These are phyloP conservation scores for Pichia scutulata DNA, from an alignment of 805 yeast species.

Conservation along the genomic window DNA sequence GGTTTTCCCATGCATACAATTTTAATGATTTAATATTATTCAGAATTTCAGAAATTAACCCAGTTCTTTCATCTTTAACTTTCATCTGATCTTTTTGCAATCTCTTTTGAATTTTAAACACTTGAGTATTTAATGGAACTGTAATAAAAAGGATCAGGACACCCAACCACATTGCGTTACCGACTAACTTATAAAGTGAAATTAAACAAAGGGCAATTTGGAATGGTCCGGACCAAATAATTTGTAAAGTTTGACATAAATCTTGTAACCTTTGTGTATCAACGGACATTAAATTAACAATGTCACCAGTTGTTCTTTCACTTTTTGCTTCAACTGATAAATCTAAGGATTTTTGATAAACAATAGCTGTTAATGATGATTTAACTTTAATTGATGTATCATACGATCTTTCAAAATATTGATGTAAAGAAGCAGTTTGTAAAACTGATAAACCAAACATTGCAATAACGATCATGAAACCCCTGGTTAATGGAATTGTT, in stretches of 20 bases:
- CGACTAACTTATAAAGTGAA: slow-evolving; percentile 65
- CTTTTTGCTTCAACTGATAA: slow-evolving; percentile 67
- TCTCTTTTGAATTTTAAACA: slow-evolving; percentile 60
- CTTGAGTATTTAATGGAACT: slow-evolving; percentile 69
- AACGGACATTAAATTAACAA: slow-evolving; percentile 90
- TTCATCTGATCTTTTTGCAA: slow-evolving; percentile 84
- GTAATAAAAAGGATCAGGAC: slow-evolving; percentile 68
- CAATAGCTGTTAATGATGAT: slow-evolving; percentile 57
- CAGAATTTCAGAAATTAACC: slow-evolving; percentile 79
- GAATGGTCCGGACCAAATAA: slow-evolving; percentile 91
- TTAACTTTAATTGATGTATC: slow-evolving; percentile 72
- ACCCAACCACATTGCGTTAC: slow-evolving; percentile 96
- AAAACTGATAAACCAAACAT: slow-evolving; percentile 72
- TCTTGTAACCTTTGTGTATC: slow-evolving; percentile 88
- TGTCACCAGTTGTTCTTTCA: slow-evolving; percentile 78
- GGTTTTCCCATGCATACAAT: slow-evolving; percentile 91
- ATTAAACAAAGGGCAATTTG: slow-evolving; percentile 71
- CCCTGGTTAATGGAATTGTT: slow-evolving; percentile 58
- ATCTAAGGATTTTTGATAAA: slow-evolving; percentile 61
- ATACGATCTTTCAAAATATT: slow-evolving; percentile 67
- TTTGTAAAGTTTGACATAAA: slow-evolving; percentile 65
- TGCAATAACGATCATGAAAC: slow-evolving; percentile 63
- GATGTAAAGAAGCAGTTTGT: slow-evolving; percentile 74
- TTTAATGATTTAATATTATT: slow-evolving; percentile 89
- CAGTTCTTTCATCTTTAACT: slow-evolving; percentile 85